A percentile compares a stretch with the other conserved stretches of the same genome.
Evolutionary conservation across 2,329 filamentous ascomycete species (phyloP).

Genomic region (Dryadomyces quercus-mongolicae): DNA sequence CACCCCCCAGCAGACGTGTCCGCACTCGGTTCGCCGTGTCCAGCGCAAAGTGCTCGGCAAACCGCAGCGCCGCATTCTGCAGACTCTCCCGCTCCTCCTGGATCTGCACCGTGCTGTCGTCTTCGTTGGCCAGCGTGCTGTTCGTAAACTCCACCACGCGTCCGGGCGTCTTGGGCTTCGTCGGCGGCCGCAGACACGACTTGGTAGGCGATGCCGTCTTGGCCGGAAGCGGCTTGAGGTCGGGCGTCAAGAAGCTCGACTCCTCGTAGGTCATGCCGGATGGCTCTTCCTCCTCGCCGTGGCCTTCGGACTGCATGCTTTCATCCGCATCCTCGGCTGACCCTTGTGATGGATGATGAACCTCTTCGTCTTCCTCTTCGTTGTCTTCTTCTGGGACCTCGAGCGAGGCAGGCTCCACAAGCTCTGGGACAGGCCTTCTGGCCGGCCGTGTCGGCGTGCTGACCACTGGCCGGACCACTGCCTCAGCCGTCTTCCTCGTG

Average conservation of each 20-base stretch:
- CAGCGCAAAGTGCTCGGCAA: slow-evolving; percentile 10
- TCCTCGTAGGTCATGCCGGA: background rate
- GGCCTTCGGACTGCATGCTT: background rate
- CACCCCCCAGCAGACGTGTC: background rate
- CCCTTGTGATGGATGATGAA: background rate
- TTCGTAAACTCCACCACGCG: slow-evolving; percentile 46
- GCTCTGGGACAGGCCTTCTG: too few relatives aligned
- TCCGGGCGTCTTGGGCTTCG: slow-evolving; percentile 45
- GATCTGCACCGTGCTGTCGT: slow-evolving; percentile 18
- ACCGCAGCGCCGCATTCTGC: background rate
- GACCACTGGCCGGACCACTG: too few relatives aligned
- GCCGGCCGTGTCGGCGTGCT: too few relatives aligned
- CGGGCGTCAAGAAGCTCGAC: slow-evolving; percentile 24
- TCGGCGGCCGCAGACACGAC: slow-evolving; percentile 42
- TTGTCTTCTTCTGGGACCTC: background rate
- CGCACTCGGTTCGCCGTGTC: slow-evolving; percentile 6
- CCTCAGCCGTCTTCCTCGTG: background rate
- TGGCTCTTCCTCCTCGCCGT: background rate
- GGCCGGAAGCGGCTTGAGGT: slow-evolving; percentile 36
- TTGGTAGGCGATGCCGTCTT: slow-evolving; percentile 43
- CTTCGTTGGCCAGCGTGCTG: slow-evolving; percentile 32
- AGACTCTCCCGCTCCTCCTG: background rate
- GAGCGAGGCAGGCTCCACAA: background rate
- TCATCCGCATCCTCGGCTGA: background rate
- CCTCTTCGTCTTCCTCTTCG: too few relatives aligned